phyloP scores from a whole-genome alignment of 2,329 filamentous ascomycete genomes.

The Scedosporium apiospermum region DNA sequence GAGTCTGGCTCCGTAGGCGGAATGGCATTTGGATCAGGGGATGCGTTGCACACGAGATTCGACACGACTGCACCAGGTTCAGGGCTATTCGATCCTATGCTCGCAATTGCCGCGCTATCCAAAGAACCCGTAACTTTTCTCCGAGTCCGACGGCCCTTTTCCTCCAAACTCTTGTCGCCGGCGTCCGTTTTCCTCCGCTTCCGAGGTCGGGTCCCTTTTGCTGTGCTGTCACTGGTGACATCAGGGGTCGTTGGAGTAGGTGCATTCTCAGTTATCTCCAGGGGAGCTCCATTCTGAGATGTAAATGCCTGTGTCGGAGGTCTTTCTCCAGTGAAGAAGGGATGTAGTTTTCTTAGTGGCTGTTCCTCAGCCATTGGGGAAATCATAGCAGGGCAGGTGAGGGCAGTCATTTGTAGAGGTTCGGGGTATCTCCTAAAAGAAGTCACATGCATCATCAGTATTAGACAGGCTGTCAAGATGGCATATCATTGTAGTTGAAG shows the following conservation, averaged over 20 bases:
- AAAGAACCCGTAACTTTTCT: conserved; percentile 10
- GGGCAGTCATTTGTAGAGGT: conserved; percentile 2
- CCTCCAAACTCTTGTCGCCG: conserved; percentile 14
- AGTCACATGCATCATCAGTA: neutral
- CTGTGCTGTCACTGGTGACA: conserved; percentile 12
- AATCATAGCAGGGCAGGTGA: conserved; percentile 27
- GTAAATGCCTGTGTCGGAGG: neutral
- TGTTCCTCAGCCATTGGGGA: conserved; percentile 24
- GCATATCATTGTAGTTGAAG: neutral
- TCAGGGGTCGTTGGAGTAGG: conserved; percentile 12
- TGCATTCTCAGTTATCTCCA: neutral
- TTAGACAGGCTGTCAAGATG: neutral
- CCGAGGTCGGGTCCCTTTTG: conserved; percentile 19
- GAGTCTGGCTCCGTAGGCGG: neutral
- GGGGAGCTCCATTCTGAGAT: neutral
- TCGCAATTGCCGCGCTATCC: neutral
- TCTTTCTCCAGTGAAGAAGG: conserved; percentile 34
- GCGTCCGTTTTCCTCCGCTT: conserved; percentile 35
- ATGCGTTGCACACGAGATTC: neutral
- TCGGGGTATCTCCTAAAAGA: neutral
- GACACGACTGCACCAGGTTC: neutral
- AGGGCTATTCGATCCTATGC: neutral
- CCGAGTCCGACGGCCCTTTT: conserved; percentile 17
- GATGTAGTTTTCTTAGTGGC: conserved; percentile 39
- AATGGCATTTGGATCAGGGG: neutral